A percentile compares a stretch with the other conserved stretches of the same genome.
Conservation (phyloP, 2,329 filamentous ascomycete genomes). For the Neophaeococcomyces mojaviensis region DNA sequence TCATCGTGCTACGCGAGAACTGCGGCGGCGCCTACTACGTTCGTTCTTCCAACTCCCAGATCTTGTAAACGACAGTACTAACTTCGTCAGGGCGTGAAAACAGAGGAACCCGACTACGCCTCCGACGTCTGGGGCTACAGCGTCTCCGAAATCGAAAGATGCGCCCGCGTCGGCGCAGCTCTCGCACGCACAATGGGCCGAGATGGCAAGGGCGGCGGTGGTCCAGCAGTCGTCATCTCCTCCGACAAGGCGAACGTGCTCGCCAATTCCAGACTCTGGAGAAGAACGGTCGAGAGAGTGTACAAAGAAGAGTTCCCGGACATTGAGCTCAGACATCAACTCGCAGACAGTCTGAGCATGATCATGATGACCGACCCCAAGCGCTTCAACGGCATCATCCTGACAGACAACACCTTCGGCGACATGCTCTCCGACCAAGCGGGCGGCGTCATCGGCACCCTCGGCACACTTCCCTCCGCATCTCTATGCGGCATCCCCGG, state of each 20-base stretch:
- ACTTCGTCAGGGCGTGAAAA: conserved; percentile 35
- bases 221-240: conserved; percentile 37
- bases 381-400: conserved; percentile 87
- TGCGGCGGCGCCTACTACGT: conserved; percentile 36
- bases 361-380: conserved; percentile 95
- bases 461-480: conserved; percentile 91
- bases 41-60: neutral
- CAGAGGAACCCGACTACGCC: conserved; percentile 36
- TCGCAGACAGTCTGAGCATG: conserved; percentile 97
- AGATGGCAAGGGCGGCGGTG: conserved; percentile 16
- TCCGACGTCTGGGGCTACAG: conserved; percentile 45
- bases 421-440: conserved; percentile 99
- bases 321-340: conserved; percentile 93
- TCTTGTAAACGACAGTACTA: neutral
- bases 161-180: conserved; percentile 40
- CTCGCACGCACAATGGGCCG: conserved; percentile 33
- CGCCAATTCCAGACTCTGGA: conserved; percentile 44
- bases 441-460: conserved; percentile 93
- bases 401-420: conserved; percentile 96
- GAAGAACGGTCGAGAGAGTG: conserved; percentile 31
- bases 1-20: conserved; percentile 50
- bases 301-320: conserved; percentile 75
- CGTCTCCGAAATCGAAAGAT: conserved; percentile 39
- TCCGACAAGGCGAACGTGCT: conserved; percentile 49
- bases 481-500: conserved; percentile 97